Base-by-base conservation (phyloP, 768 basidiomycete genomes). In the Cystobasidium onofrii region DNA sequence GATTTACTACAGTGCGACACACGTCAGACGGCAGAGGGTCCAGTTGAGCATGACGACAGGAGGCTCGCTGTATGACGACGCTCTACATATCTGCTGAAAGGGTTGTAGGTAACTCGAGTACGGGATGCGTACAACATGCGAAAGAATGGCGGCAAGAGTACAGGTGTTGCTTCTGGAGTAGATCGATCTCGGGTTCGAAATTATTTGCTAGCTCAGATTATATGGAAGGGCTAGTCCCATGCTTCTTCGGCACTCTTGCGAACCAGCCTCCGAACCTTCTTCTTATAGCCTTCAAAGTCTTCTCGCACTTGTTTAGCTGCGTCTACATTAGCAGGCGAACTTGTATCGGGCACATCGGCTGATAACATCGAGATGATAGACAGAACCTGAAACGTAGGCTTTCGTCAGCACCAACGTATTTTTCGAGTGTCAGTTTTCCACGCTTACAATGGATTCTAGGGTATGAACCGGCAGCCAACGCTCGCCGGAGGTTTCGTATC, bases 381-480 rank as follows among this genome's bases (percentile, higher is more conserved):
- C 79, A 99, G 82, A 75, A 98, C 88, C 95, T 99, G 57, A 6
- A 60, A 46, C 55, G 25, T 50, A 17, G 27, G 9, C n/a, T 17
- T 17, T 10, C 57, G 33, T 20, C 20, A 39, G 39, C 39, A 15
- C 39, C 15, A 39, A 39, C 15, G 39, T 15, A 6, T 7, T 34
- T 23, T 20, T 12, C 25, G 29, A n/a, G n/a, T n/a, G n/a, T n/a
- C n/a, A n/a, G n/a, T n/a, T n/a, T n/a, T n/a, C n/a, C n/a, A n/a
- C 46, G 6, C 33, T 80, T 77, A 97, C 95, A 76, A 99, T 98
- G 4, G 92, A 92, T 83, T 98, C 93, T 39, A 97, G 89, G 0
- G 90, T 90, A 81, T 99, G 96, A 57, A 99, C 92, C 1, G 96
- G 96, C 84, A 94, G 84, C 96, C 96, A 99, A 75, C 96, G 84